These are phyloP conservation scores for Ceratobasidium sp. DNA, from an alignment of 1,284 basidiomycete genomes.

Conservation along the genomic window DNA sequence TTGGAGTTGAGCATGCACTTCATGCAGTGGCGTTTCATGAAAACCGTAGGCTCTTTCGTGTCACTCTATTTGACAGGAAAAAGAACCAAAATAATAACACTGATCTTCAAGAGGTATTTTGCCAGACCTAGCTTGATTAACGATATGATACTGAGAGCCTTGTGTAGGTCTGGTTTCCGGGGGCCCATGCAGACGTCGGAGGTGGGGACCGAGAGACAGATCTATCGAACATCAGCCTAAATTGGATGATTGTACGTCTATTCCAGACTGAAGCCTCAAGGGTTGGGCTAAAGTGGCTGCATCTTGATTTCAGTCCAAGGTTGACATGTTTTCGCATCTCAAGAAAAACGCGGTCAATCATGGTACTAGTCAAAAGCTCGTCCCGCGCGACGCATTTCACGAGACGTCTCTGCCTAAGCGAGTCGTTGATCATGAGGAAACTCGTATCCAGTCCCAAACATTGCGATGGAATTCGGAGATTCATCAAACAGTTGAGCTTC, in stretches of 20 bases:
- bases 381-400: constrained; percentile 19
- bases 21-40: constrained; percentile 46
- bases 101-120: constrained; percentile 12
- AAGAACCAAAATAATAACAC: background rate
- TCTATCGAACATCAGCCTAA: constrained; percentile 35
- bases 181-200: constrained; percentile 45
- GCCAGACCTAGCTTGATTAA: background rate
- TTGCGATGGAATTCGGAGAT: background rate
- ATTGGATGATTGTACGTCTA: constrained; percentile 46
- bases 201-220: constrained; percentile 42
- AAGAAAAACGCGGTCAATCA: background rate
- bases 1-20: constrained; percentile 39
- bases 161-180: constrained; percentile 42
- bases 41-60: constrained; percentile 29
- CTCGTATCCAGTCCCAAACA: background rate
- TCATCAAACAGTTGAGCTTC: background rate
- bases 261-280: background rate
- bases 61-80: constrained; percentile 34
- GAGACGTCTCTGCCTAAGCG: background rate
- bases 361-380: background rate
- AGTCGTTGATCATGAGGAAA: constrained; percentile 22
- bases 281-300: background rate
- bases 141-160: background rate
- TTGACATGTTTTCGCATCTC: background rate
- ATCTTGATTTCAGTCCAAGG: background rate